These are phyloP conservation scores for Aspergillus panamensis DNA, from an alignment of 495 filamentous ascomycete species.

Conservation along the genomic window DNA sequence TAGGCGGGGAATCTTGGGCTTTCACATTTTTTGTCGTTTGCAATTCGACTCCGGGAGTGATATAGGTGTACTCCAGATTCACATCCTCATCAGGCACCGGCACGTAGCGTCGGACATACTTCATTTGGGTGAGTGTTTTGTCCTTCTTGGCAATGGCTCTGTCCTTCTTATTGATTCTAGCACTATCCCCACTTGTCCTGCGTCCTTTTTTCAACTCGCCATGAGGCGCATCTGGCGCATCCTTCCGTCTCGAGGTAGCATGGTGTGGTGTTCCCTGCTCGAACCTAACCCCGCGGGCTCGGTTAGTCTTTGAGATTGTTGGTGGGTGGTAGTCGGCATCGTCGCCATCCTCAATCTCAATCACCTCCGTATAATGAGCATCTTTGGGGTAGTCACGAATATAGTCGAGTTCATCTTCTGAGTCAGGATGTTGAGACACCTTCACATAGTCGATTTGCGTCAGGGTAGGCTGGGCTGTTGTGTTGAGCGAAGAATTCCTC, in stretches of 20 bases:
- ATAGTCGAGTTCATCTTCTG: constrained; percentile 37
- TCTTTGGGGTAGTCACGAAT: constrained; percentile 14
- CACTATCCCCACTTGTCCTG: constrained; percentile 21
- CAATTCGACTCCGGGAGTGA: constrained; percentile 16
- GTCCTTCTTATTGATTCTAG: constrained; percentile 25
- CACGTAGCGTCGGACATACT: constrained; percentile 42
- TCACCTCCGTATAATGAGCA: constrained; percentile 15
- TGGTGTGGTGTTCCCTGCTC: constrained; percentile 15
- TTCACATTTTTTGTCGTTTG: background rate
- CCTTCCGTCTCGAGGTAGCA: constrained; percentile 16
- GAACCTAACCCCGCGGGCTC: constrained; percentile 21
- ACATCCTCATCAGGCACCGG: constrained; percentile 39
- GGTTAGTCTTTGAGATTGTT: constrained; percentile 16
- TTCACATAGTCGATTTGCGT: constrained; percentile 46
- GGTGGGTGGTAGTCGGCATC: constrained; percentile 27
- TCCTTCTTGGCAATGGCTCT: constrained; percentile 30
- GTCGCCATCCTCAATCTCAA: constrained; percentile 29
- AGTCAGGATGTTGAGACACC: constrained; percentile 16
- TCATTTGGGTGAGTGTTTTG: constrained; percentile 48
- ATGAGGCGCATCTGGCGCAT: background rate
- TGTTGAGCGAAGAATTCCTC: constrained; percentile 20
- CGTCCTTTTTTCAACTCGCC: constrained; percentile 9
- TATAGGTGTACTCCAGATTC: constrained; percentile 36
- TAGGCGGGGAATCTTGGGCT: background rate
- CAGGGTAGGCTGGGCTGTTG: constrained; percentile 36